Percentiles rank a stretch among this genome's conserved stretches.
Evolutionary conservation across 2,329 filamentous ascomycete genomes (phyloP).

Genomic region (Colletotrichum lindemuthianum): DNA sequence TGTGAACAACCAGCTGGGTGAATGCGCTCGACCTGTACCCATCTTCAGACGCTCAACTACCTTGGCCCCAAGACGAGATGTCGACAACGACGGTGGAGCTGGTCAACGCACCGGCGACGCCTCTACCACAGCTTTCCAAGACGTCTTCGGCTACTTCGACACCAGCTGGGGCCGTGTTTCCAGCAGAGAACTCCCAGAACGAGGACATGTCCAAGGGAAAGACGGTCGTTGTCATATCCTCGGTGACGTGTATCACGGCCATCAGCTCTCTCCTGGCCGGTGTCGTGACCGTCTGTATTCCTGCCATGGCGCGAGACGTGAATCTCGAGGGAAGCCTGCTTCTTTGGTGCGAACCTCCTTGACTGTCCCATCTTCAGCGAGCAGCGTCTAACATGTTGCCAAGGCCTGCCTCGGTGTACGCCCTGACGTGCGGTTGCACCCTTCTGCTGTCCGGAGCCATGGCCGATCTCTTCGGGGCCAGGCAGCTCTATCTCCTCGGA

Average conservation of each 20-base stretch:
- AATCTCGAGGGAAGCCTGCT: constrained; percentile 12
- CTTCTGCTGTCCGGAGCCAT: constrained; percentile 27
- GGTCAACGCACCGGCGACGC: neutral
- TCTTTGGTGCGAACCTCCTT: constrained; percentile 10
- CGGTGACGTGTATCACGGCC: constrained; percentile 25
- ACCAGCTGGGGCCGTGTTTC: neutral
- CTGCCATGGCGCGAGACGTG: constrained; percentile 24
- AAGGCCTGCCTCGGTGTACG: constrained; percentile 29
- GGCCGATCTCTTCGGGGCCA: constrained; percentile 32
- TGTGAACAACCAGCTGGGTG: too few species aligned
- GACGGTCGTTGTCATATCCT: constrained; percentile 25
- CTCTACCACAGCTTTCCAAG: constrained; percentile 1
- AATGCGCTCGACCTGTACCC: too few species aligned
- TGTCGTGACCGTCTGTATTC: constrained; percentile 25
- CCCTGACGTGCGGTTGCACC: constrained; percentile 21
- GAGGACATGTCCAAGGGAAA: constrained; percentile 20
- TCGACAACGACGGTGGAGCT: constrained; percentile 15
- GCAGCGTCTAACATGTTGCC: neutral
- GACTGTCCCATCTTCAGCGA: fast-evolving
- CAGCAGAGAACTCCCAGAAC: neutral
- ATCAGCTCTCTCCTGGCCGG: constrained; percentile 26
- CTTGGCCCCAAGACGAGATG: neutral
- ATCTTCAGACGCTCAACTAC: neutral
- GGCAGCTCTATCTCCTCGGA: constrained; percentile 30
- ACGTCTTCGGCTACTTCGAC: neutral